Percentiles rank a stretch among this genome's conserved stretches.
Conservation (phyloP, 139 green algal species). For the Coelastrella sp. region DNA sequence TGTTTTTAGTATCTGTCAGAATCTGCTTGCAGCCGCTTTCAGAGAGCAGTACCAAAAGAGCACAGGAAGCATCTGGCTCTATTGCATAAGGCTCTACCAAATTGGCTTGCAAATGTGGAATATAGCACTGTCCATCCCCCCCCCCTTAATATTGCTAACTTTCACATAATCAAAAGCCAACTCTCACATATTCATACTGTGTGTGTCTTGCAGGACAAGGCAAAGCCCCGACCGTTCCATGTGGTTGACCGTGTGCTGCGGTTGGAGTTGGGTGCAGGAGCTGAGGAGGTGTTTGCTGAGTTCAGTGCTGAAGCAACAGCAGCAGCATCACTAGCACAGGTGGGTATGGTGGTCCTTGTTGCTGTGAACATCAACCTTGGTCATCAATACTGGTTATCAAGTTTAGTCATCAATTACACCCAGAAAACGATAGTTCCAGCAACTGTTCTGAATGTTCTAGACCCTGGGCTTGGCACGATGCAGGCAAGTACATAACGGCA, state of each 20-base stretch:
- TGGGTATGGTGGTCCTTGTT: neutral
- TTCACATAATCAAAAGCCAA: neutral
- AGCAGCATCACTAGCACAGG: constrained; percentile 86
- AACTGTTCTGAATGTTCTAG: no score
- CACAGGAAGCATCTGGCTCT: constrained; percentile 76
- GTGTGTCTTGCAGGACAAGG: constrained; percentile 67
- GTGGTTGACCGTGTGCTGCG: constrained; percentile 54
- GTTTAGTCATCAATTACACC: no score
- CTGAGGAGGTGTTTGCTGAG: constrained; percentile 71
- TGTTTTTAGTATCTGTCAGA: no score
- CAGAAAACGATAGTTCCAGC: no score
- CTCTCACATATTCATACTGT: neutral
- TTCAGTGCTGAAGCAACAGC: constrained; percentile 78
- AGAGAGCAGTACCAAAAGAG: constrained; percentile 70
- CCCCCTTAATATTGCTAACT: neutral
- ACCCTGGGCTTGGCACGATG: no score
- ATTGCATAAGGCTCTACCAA: constrained; percentile 57
- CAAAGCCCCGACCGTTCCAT: constrained; percentile 68
- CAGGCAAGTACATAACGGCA: no score
- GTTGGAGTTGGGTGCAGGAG: constrained; percentile 56
- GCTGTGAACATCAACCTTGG: no score
- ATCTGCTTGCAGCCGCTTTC: constrained; percentile 71
- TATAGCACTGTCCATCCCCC: neutral
- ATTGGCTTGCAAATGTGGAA: neutral
- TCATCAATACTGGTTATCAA: no score